A percentile compares a stretch with the other conserved stretches of the same genome.
These are phyloP conservation scores for Eimeria mitis DNA, from an alignment of 169 alveolate species.

Conservation along the genomic window DNA sequence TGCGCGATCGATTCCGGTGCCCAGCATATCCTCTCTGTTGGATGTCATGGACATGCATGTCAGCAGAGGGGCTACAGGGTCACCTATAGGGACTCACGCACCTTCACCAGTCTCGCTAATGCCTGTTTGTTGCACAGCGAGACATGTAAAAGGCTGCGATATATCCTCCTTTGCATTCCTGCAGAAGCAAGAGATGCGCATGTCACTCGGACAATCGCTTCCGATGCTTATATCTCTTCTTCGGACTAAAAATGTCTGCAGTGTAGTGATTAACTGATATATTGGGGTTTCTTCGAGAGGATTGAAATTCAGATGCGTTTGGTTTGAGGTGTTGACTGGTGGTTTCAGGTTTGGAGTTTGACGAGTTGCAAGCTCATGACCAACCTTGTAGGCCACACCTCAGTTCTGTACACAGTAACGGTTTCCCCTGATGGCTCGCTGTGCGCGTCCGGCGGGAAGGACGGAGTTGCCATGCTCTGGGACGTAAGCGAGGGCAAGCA, in stretches of 20 bases:
- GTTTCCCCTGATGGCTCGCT: conserved; percentile 98
- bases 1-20: not conserved
- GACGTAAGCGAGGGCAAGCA: conserved; percentile 98
- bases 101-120: not conserved
- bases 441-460: conserved; percentile 99
- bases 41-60: not conserved
- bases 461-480: conserved; percentile 98
- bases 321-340: not conserved
- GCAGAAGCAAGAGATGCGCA: too few relatives aligned
- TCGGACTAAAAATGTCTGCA: not conserved
- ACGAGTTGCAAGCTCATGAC: conserved; percentile 96
- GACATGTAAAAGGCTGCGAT: not conserved
- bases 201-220: not conserved
- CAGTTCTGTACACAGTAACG: conserved; percentile 96
- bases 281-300: not conserved
- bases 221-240: not conserved
- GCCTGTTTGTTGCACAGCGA: not conserved
- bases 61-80: conserved; percentile 39
- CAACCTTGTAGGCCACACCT: conserved; percentile 97
- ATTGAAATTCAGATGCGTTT: not conserved
- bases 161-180: not conserved
- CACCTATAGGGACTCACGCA: not conserved
- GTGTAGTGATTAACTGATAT: not conserved
- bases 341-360: conserved; percentile 94
- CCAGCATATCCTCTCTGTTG: conserved; percentile 59